Base-by-base conservation (phyloP, 345 rosid genomes). In the Gossypium turneri region DNA sequence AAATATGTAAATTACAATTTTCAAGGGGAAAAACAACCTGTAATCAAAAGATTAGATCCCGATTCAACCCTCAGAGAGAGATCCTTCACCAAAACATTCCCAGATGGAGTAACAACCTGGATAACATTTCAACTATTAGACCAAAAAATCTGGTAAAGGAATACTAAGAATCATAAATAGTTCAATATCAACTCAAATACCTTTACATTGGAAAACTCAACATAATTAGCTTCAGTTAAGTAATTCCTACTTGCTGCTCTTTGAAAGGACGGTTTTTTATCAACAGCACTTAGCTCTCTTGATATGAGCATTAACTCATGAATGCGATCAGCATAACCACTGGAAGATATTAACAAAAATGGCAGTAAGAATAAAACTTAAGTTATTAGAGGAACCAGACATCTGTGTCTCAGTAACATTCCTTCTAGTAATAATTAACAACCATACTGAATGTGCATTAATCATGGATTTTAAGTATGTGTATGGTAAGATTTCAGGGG, bases 251-350 rank as follows among this genome's bases (percentile, higher is more conserved):
- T 86, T 84, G 86, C 86, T 77, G 79, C 90, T 86, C 90, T 90
- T 84, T 79, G 94, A 69, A 86, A 66, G 72, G 90, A 82, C 38
- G 84, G 66, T 77, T 76, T 79, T 34, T 73, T 91, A 64, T 91
- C 97, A 53, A 82, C 87, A 47, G 70, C 77, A 73, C 90, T 85
- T 72, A 92, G 89, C 86, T 93, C 97, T 82, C 92, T 91, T 62
- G 97, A 93, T 86, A 93, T 80, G 64, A 81, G 86, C 80, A 92
- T 85, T 81, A 96, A 76, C 79, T 96, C 99, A 79, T 93, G 88
- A 86, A 96, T 96, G 78, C 98, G 98, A 75, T 90, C 94, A 68
- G 99, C 99, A 84, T 91, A 96, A 73, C 99, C 99, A 87, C 99
- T 93, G 88, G 29, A 58, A 77, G 43, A 52, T 29, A 17, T 69